Evolutionary conservation across 306 rosid genomes (phyloP), one percentile per base, ranked within the genome.

Genomic region (Carpinus fangiana): DNA sequence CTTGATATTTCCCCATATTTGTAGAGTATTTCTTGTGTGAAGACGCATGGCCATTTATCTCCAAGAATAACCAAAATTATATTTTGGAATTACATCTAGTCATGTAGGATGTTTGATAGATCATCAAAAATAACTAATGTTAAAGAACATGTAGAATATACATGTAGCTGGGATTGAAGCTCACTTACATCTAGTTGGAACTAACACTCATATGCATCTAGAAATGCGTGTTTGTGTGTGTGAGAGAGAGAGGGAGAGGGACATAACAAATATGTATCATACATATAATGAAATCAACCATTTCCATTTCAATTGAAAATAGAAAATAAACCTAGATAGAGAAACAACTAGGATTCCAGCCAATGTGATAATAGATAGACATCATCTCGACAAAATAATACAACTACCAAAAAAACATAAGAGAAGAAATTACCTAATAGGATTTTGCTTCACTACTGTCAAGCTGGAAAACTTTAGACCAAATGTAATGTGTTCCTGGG

Each of bases 381-480:
- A 61, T 23, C 17, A 28, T 23, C 26, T 12, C 26, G 41, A 26
- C 18, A 28, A 41, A 66, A 66, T 66, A 53, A 55, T 54, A 80
- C 7, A 31, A 72, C 79, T 48, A 75, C 57, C 57, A 68, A 76
- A 45, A 55, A 57, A 78, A 79, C 79, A 31, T n/a, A 46, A 64
- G 66, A 75, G 74, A 72, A 81, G 61, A 7, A 60, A 67, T 66
- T 89, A 94, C 98, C 98, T 92, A 38, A 74, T 31, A 80, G 86
- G 86, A 87, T 87, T 86, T 82, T 92, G 97, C 86, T 92, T 95
- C 95, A 90, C 81, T 74, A 87, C 84, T 76, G 88, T 90, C 96
- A 95, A 80, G 87, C 88, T 88, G 79, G 95, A 88, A 78, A 91
- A 87, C 86, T 91, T 92, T 83, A 95, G 82, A 53, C 98, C 98